Conservation (phyloP, 805 yeast species). For the Pichia insulana region DNA sequence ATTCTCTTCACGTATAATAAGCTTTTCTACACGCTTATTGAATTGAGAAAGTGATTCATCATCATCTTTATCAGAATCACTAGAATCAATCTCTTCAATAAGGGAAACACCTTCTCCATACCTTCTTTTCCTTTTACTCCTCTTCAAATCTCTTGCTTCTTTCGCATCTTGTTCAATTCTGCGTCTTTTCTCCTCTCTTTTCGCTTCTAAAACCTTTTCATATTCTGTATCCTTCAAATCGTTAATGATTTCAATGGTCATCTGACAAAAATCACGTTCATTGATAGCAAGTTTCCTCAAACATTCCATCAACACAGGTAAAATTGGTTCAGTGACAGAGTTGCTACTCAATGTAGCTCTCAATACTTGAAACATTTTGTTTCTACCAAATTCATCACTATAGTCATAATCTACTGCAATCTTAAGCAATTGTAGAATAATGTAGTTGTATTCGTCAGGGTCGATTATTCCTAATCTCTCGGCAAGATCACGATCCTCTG, state of each 20-base stretch:
- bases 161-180: not conserved
- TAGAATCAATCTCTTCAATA: slow-evolving; percentile 4
- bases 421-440: slow-evolving; percentile 61
- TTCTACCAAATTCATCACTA: slow-evolving; percentile 84
- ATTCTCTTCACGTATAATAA: slow-evolving; percentile 2
- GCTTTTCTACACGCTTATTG: not conserved
- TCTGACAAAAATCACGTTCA: slow-evolving; percentile 76
- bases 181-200: not conserved
- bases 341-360: slow-evolving; percentile 54
- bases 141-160: not conserved
- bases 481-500: slow-evolving; percentile 12
- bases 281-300: slow-evolving; percentile 63
- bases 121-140: slow-evolving; percentile 2
- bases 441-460: slow-evolving; percentile 55
- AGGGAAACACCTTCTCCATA: not conserved
- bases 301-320: slow-evolving; percentile 52
- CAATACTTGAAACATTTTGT: slow-evolving; percentile 56
- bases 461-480: slow-evolving; percentile 31
- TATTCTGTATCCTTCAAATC: slow-evolving; percentile 68
- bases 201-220: slow-evolving; percentile 20
- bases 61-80: not conserved
- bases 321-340: slow-evolving; percentile 43
- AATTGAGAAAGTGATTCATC: slow-evolving; percentile 5
- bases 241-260: slow-evolving; percentile 77
- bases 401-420: slow-evolving; percentile 70